Conservation (phyloP, 495 filamentous ascomycete species). For the Cercophora sp. region DNA sequence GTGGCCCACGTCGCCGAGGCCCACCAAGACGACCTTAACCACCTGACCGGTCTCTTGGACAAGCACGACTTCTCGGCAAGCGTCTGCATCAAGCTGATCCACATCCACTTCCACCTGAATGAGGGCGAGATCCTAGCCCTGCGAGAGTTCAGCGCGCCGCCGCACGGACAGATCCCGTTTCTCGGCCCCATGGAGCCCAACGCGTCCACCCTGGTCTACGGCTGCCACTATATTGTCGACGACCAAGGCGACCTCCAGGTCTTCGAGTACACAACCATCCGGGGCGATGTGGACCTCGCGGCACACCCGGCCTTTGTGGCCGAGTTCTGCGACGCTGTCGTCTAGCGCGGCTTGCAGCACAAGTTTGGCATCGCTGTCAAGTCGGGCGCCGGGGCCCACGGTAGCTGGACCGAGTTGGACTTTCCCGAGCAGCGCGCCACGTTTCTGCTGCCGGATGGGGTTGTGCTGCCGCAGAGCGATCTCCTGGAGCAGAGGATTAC, state of each 20-base stretch:
- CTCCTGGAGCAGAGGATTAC: background rate
- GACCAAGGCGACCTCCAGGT: background rate
- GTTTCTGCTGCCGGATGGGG: background rate
- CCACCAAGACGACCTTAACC: background rate
- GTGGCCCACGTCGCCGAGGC: background rate
- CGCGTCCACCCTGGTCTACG: background rate
- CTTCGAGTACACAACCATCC: background rate
- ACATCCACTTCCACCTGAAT: background rate
- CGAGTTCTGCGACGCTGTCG: background rate
- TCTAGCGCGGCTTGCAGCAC: background rate
- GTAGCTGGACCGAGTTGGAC: background rate
- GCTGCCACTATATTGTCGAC: background rate
- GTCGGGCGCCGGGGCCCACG: background rate
- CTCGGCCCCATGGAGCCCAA: background rate
- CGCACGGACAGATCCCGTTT: background rate
- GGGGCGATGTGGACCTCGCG: background rate
- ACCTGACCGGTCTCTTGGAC: background rate
- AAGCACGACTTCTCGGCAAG: background rate
- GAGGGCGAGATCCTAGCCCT: background rate
- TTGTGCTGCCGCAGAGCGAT: background rate
- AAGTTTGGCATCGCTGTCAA: background rate
- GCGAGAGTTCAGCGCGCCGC: background rate
- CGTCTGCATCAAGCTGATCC: background rate
- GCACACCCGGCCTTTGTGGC: background rate
- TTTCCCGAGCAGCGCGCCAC: background rate